Base-by-base conservation (phyloP, 2,329 filamentous ascomycete genomes). In the Cladophialophora yegresii region DNA sequence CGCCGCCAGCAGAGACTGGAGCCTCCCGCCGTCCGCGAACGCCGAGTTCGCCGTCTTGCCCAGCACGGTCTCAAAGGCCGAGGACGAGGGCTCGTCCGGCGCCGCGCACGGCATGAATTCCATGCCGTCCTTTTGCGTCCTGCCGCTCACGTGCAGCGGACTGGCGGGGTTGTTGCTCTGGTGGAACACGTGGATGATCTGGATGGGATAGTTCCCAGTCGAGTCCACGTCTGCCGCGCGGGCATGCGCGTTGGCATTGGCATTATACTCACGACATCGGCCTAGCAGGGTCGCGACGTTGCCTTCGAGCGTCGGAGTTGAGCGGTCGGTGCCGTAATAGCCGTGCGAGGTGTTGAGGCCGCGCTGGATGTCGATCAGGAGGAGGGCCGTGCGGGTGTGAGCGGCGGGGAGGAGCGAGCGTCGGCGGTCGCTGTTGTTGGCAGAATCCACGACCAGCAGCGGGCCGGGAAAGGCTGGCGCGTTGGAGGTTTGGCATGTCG, bases 341-440 rank as follows among this genome's bases (percentile, higher is more conserved):
- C 75, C 75, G 71, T 67, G 28, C 10, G 72, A 73, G 40, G 79
- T 72, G 16, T 67, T 71, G 70, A 83, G 80, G 51, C 70, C 80
- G 26, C 75, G 70, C 71, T 83, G 81, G 45, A 80, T 77, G 71
- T 83, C 81, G 59, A 83, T 80, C 10, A 83, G 71, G 58, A 83
- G 73, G 36, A 83, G 74, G 5, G 78, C 79, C 0, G 80, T 81
- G 30, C 72, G 76, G 20, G 45, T n/a, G 13, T 43, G 16, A 8
- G 36, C 36, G 16, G 61, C 61, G 1, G 61, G 47, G 5, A 36
- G 36, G 26, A 62, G 30, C 26, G 20, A 10, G 47, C 26, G 47
- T 12, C 4, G 47, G 47, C 22, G 47, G 2, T 51, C 22, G 22
- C 26, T 6, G 26, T 28, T 28, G 47, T 12, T 13, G 20, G 47